These are phyloP conservation scores for Dalbergia cultrata DNA, from an alignment of 306 rosid species.

Conservation along the genomic window DNA sequence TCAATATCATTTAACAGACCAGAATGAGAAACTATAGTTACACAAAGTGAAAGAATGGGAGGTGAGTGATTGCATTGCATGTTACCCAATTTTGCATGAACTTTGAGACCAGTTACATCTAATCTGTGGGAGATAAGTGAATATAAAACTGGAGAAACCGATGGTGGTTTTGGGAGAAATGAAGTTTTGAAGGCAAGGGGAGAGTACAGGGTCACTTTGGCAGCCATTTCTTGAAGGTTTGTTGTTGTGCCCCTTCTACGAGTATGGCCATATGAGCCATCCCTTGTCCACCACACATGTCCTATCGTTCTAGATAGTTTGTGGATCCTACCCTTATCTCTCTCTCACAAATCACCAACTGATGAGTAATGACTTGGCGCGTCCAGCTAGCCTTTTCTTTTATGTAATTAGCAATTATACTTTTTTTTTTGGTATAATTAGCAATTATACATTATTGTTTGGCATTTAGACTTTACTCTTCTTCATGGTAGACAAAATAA, in stretches of 20 bases:
- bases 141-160: conserved; percentile 41
- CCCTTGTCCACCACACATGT: conserved; percentile 49
- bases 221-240: conserved; percentile 63
- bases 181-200: conserved; percentile 58
- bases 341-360: background rate
- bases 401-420: background rate
- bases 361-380: conserved; percentile 31
- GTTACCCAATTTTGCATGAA: conserved; percentile 78
- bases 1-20: conserved; percentile 25
- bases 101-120: conserved; percentile 51
- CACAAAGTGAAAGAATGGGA: background rate
- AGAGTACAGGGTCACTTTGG: conserved; percentile 65
- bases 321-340: conserved; percentile 52
- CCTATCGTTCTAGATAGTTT: conserved; percentile 46
- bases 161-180: conserved; percentile 52
- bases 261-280: conserved; percentile 37
- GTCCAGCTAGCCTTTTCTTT: conserved; percentile 33
- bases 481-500: conserved; percentile 3
- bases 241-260: background rate
- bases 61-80: background rate
- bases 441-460: background rate
- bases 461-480: no score
- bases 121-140: conserved; percentile 48
- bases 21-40: conserved; percentile 1
- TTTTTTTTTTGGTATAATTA: background rate